Percentiles rank a stretch among this genome's conserved stretches.
These are phyloP conservation scores for Penicillium sp. DNA, from an alignment of 2,329 filamentous ascomycete species.

Conservation along the genomic window DNA sequence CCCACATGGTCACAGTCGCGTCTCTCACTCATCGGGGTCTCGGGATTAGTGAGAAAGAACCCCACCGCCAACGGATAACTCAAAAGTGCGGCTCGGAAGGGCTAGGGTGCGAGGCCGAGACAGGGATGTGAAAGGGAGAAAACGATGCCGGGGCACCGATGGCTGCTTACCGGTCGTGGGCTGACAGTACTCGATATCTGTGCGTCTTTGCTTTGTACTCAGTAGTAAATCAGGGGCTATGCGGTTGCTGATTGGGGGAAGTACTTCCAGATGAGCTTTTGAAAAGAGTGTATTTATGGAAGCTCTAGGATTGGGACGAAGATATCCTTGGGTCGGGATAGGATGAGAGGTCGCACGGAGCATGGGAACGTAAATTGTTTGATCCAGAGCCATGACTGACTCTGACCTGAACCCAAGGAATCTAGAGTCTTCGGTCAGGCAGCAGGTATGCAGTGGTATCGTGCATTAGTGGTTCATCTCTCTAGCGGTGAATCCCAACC, in stretches of 20 bases:
- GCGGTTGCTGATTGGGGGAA: not conserved
- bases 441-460: not conserved
- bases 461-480: not conserved
- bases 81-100: conserved; percentile 20
- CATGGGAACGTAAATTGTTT: not conserved
- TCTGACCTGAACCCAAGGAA: not conserved
- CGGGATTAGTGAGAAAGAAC: not conserved
- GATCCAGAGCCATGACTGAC: not conserved
- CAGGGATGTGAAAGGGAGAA: conserved; percentile 13
- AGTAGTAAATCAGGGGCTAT: not conserved
- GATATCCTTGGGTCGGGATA: not conserved
- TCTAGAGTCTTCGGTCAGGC: not conserved
- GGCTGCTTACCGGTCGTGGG: conserved; percentile 4
- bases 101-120: conserved; percentile 14
- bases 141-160: conserved; percentile 11
- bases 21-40: not conserved
- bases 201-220: not conserved
- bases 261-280: not conserved
- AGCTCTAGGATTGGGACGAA: not conserved
- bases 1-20: conserved; percentile 1
- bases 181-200: not conserved
- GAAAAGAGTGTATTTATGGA: not conserved
- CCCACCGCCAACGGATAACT: conserved; percentile 5
- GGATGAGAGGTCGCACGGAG: not conserved
- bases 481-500: conserved; percentile 12